Base-by-base conservation (phyloP, 108 stramenopile species). In the Cyclostephanos invisitatus region DNA sequence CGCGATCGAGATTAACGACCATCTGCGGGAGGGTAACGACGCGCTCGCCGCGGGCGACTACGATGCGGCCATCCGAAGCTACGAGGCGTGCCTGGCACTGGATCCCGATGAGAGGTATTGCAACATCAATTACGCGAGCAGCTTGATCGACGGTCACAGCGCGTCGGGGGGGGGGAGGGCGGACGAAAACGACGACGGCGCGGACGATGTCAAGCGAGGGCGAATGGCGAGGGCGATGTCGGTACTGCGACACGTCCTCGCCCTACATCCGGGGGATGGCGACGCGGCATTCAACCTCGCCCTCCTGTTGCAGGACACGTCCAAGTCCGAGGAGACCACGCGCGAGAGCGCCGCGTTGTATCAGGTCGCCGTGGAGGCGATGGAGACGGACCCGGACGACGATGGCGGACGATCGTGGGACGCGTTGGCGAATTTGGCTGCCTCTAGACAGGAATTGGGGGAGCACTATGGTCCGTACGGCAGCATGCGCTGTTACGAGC, bases 261-360 rank as follows among this genome's bases (percentile, higher is more conserved):
- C 9, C 0, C n/a, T 72, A 22, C 58, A 78, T 29, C 81, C 81
- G 24, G 48, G 57, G 9, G 77, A 82, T 22, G 74, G 74, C 22
- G 81, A 82, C 64, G 77, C 81, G 0, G 71, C 81, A 47, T 82
- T 82, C 81, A 83, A 83, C 53, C 79, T 83, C 12, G 83, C 79
- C 10, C 14, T 75, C 12, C 40, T 83, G 36, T 70, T 83, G 7
- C 83, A 83, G 55, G 83, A 74, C 46, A 49, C 78, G 2, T 76
- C 70, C 3, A 51, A 28, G 42, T 70, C 73, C 24, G 69, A 81
- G 21, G 57, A 65, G 15, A 35, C 22, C 20, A 80, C 83, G 40
- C 28, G 32, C 18, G 83, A 83, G 40, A 78, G 74, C 21, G 79
- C 83, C 21, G 35, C 24, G 2, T 32, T 80, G 17, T 80, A 80